Conservation (phyloP, 495 filamentous ascomycete genomes). For the Lophiotrema nucula region DNA sequence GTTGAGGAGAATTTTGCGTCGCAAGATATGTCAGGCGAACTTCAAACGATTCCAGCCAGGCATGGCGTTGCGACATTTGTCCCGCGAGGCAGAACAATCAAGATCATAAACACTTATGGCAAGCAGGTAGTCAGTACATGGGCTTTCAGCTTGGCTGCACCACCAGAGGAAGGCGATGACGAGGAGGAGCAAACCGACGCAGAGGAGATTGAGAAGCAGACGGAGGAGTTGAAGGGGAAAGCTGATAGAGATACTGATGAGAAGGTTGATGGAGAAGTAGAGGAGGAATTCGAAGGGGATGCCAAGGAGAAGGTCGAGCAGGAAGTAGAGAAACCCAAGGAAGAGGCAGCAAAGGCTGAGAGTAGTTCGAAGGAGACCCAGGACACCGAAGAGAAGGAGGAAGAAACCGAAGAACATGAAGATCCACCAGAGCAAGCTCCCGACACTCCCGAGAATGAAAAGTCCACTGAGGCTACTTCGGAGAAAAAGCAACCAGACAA, state of each 20-base stretch:
- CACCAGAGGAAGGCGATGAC: constrained; percentile 28
- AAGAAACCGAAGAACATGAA: constrained; percentile 11
- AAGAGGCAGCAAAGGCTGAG: background rate
- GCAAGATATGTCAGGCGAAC: constrained; percentile 34
- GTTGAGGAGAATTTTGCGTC: background rate
- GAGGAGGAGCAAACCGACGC: constrained; percentile 20
- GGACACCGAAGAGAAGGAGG: constrained; percentile 3
- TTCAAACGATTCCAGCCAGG: constrained; percentile 47
- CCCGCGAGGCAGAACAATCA: constrained; percentile 45
- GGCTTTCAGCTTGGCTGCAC: constrained; percentile 46
- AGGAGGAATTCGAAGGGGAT: background rate
- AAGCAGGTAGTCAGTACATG: constrained; percentile 55
- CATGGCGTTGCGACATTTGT: constrained; percentile 49
- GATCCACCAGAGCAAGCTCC: constrained; percentile 30
- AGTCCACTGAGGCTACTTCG: constrained; percentile 5
- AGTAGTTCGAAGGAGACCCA: background rate
- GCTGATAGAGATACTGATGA: constrained; percentile 13
- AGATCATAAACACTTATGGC: constrained; percentile 54
- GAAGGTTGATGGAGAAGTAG: constrained; percentile 1
- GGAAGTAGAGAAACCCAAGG: constrained; percentile 5
- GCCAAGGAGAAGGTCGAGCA: constrained; percentile 2
- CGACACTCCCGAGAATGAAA: constrained; percentile 15
- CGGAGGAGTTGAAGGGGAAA: constrained; percentile 16
- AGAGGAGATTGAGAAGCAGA: constrained; percentile 19
- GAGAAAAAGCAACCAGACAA: constrained; percentile 11